phyloP scores from a whole-genome alignment of 164 flowering plant species.

The Warburgia ugandensis region DNA sequence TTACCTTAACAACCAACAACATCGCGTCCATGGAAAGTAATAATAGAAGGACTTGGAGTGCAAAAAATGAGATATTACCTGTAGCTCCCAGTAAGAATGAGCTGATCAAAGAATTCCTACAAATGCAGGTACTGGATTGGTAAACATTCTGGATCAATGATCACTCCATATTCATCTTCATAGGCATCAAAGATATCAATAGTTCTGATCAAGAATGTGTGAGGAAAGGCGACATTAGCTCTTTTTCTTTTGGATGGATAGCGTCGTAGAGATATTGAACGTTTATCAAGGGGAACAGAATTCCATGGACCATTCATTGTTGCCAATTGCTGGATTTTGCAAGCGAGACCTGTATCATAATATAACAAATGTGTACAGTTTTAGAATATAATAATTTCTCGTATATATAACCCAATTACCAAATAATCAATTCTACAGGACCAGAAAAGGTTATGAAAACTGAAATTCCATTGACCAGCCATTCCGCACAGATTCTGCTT shows the following conservation, averaged over 20 bases:
- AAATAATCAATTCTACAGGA: no score
- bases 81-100: conserved; percentile 39
- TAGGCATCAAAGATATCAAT: conserved; percentile 33
- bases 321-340: no score
- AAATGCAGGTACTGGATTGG: conserved; percentile 43
- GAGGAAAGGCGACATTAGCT: conserved; percentile 28
- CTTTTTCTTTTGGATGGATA: conserved; percentile 9
- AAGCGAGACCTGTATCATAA: conserved; percentile 6
- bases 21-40: no score
- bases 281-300: neutral
- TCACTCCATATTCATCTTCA: conserved; percentile 59
- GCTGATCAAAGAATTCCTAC: conserved; percentile 37
- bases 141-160: conserved; percentile 37
- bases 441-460: no score
- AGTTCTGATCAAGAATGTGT: conserved; percentile 17
- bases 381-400: no score
- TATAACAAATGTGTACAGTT: no score
- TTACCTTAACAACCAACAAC: no score
- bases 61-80: conserved; percentile 22
- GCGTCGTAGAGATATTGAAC: conserved; percentile 7
- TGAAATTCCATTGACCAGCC: no score
- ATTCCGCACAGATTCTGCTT: no score
- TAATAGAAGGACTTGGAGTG: no score
- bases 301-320: no score
- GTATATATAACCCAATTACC: no score